A percentile compares a stretch with the other conserved stretches of the same genome.
Conservation (phyloP, 225 moss, liverwort and hornwort species). For the Sphagnum contortum region DNA sequence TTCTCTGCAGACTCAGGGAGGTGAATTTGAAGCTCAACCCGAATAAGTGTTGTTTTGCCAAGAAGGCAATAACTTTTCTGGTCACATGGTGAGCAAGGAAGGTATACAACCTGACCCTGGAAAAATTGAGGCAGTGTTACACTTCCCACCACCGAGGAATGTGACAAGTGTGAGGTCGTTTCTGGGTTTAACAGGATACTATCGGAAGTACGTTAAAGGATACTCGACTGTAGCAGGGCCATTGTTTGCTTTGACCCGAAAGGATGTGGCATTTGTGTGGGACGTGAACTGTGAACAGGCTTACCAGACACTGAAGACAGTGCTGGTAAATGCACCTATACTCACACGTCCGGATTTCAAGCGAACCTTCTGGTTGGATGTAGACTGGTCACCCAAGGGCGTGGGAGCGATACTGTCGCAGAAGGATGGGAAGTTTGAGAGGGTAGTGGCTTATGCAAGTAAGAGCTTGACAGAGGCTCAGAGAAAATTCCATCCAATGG, state of each 20-base stretch:
- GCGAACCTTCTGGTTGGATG: neutral
- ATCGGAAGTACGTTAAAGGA: neutral
- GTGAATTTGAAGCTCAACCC: neutral
- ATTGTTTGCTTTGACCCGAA: neutral
- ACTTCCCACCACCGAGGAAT: neutral
- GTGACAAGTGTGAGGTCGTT: neutral
- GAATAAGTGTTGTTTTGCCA: slow-evolving; percentile 5
- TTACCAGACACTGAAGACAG: neutral
- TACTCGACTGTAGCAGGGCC: slow-evolving; percentile 1
- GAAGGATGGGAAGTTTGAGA: neutral
- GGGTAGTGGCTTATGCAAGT: slow-evolving; percentile 3
- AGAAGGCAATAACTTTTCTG: slow-evolving; percentile 1
- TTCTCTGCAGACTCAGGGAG: neutral
- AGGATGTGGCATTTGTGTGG: neutral
- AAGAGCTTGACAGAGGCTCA: neutral
- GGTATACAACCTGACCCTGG: slow-evolving; percentile 3
- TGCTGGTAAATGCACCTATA: neutral
- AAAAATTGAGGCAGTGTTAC: neutral
- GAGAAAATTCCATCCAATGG: neutral
- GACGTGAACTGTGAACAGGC: neutral
- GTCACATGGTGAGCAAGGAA: slow-evolving; percentile 3
- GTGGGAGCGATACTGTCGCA: slow-evolving; percentile 1
- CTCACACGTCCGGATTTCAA: neutral
- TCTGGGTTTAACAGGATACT: slow-evolving; percentile 1
- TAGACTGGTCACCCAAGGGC: neutral